phyloP scores from a whole-genome alignment of 2,329 filamentous ascomycete species.

The Talaromyces albobiverticillius region DNA sequence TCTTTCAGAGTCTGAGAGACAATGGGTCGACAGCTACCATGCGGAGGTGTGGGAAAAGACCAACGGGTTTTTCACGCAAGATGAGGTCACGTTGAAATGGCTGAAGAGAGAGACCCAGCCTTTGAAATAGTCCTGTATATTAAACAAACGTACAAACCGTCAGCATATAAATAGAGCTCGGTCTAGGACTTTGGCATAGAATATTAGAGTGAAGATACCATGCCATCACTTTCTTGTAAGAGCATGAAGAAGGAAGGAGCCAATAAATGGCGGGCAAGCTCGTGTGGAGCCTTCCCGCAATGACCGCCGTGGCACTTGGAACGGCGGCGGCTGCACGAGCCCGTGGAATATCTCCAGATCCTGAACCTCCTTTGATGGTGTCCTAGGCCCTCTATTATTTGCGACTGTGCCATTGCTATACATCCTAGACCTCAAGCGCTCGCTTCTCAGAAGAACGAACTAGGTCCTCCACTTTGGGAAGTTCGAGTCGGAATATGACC shows the following conservation, averaged over 20 bases:
- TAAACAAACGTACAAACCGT: background rate
- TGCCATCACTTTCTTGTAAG: no score
- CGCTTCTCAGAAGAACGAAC: background rate
- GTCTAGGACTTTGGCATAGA: background rate
- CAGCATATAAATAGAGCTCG: background rate
- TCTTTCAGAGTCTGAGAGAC: slow-evolving; percentile 70
- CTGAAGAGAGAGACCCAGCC: slow-evolving; percentile 80
- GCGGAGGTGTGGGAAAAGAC: slow-evolving; percentile 79
- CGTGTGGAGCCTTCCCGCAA: slow-evolving; percentile 15
- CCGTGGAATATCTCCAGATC: background rate
- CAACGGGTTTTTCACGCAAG: slow-evolving; percentile 68
- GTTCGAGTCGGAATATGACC: background rate
- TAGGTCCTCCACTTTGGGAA: no score
- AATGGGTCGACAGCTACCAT: slow-evolving; percentile 87
- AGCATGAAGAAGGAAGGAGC: background rate
- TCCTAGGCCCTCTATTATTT: no score
- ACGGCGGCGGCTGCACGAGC: background rate
- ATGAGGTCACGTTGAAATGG: slow-evolving; percentile 72
- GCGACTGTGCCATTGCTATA: background rate
- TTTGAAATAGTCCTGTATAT: slow-evolving; percentile 30
- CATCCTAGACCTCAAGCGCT: background rate
- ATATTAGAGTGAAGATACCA: background rate
- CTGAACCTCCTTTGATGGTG: no score
- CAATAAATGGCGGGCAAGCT: slow-evolving; percentile 11
- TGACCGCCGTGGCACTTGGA: background rate